phyloP scores from a whole-genome alignment of 305 asterid genomes.

The Solanum hybrid region DNA sequence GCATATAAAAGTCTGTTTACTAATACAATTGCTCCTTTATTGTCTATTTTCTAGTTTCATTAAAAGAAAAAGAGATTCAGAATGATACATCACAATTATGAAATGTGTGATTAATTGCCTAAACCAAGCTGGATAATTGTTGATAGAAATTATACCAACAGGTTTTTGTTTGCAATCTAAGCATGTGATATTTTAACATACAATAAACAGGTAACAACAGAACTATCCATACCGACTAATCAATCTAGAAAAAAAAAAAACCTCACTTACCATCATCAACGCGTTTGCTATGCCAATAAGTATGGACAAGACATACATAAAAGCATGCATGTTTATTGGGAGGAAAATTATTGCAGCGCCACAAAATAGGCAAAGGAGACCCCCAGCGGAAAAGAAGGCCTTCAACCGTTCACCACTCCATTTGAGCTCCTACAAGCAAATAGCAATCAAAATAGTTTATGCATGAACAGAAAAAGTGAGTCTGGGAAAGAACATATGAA shows the following conservation, averaged over 20 bases:
- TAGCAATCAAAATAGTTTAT: not conserved
- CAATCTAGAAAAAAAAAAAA: not conserved
- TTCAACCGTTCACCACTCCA: slow-evolving; percentile 7
- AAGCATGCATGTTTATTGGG: not conserved
- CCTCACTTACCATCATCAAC: slow-evolving; percentile 2
- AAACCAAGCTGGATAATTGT: not conserved
- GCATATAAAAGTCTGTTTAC: not conserved
- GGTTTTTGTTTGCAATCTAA: not conserved
- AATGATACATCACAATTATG: not conserved
- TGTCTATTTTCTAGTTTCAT: not conserved
- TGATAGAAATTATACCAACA: not conserved
- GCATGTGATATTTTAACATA: not conserved
- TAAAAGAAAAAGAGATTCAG: not conserved
- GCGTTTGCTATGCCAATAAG: slow-evolving; percentile 4
- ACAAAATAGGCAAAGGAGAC: slow-evolving; percentile 5
- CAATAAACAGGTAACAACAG: not conserved
- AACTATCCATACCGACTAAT: not conserved
- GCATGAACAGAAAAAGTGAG: not conserved
- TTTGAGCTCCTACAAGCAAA: not conserved
- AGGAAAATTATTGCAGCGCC: not conserved
- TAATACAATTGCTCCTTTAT: not conserved
- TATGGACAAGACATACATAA: slow-evolving; percentile 1
- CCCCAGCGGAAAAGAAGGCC: not conserved
- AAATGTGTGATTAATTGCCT: not conserved
- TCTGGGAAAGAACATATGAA: not conserved